Percentiles rank a stretch among this genome's conserved stretches.
Evolutionary conservation across 73 alveolate species (phyloP).

Genomic region (Symbiodinium natans): DNA sequence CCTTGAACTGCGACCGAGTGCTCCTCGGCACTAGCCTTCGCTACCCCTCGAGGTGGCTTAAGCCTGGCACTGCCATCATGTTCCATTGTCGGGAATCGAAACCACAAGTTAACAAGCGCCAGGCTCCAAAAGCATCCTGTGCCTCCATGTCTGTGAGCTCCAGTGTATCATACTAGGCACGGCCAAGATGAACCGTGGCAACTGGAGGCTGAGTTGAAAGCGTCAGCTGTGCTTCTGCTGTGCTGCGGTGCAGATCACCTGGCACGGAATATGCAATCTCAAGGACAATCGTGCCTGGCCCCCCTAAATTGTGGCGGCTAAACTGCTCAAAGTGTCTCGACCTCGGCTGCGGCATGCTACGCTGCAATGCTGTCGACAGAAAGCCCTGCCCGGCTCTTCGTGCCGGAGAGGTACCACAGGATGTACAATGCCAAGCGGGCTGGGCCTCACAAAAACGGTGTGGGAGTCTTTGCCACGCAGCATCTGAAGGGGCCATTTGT

Average conservation of each 20-base stretch:
- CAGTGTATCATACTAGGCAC: background rate
- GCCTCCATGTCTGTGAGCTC: no score
- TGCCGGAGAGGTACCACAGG: background rate
- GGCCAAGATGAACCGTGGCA: background rate
- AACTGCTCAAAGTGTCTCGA: background rate
- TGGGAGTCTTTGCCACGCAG: no score
- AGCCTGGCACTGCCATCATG: background rate
- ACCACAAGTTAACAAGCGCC: background rate
- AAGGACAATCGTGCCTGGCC: background rate
- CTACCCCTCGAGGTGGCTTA: conserved; percentile 55
- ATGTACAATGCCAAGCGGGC: background rate
- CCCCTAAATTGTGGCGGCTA: background rate
- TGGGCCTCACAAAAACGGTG: no score
- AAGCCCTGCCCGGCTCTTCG: background rate
- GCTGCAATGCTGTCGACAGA: background rate
- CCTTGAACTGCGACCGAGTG: background rate
- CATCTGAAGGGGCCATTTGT: no score
- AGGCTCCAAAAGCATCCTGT: background rate
- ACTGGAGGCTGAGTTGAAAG: background rate
- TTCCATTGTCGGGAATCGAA: background rate
- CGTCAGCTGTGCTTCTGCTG: conserved; percentile 54
- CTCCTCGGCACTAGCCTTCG: conserved; percentile 63
- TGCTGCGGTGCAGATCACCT: conserved; percentile 37
- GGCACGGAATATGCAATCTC: background rate
- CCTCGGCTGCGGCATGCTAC: background rate